Evolutionary conservation across 1,284 basidiomycete genomes (phyloP).

Genomic region (Hemileia vastatrix): DNA sequence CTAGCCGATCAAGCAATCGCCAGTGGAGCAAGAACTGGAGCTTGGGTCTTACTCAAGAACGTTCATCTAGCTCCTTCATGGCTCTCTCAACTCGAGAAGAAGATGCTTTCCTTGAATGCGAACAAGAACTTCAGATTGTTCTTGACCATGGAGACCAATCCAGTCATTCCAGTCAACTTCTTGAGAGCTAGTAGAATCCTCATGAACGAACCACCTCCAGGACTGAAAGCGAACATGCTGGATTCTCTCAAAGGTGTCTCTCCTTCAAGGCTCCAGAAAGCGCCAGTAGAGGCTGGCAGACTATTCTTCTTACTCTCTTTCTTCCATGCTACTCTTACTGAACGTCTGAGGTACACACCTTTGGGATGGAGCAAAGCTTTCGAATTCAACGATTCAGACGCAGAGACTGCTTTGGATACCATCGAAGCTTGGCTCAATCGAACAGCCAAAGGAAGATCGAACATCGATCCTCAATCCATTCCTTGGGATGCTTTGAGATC

Average conservation of each 20-base stretch:
- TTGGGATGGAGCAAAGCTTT: conserved; percentile 40
- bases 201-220: conserved; percentile 43
- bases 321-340: conserved; percentile 40
- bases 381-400: conserved; percentile 43
- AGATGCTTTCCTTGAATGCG: conserved; percentile 35
- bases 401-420: conserved; percentile 36
- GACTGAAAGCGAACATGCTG: conserved; percentile 40
- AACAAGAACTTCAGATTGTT: conserved; percentile 39
- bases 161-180: conserved; percentile 39
- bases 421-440: conserved; percentile 38
- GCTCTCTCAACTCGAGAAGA: conserved; percentile 41
- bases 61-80: conserved; percentile 40
- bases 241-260: conserved; percentile 34
- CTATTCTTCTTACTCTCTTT: conserved; percentile 40
- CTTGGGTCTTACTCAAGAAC: conserved; percentile 43
- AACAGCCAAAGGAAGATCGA: conserved; percentile 34
- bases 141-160: conserved; percentile 40
- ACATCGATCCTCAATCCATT: conserved; percentile 37
- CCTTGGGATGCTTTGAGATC: conserved; percentile 41
- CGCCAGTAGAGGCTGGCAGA: conserved; percentile 36
- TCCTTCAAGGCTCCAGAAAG: conserved; percentile 30
- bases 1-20: conserved; percentile 40
- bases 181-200: conserved; percentile 38
- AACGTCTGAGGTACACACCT: conserved; percentile 39
- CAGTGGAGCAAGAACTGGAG: conserved; percentile 34